Evolutionary conservation across 2,329 filamentous ascomycete genomes (phyloP).

Genomic region (Trichothecium sympodiale): DNA sequence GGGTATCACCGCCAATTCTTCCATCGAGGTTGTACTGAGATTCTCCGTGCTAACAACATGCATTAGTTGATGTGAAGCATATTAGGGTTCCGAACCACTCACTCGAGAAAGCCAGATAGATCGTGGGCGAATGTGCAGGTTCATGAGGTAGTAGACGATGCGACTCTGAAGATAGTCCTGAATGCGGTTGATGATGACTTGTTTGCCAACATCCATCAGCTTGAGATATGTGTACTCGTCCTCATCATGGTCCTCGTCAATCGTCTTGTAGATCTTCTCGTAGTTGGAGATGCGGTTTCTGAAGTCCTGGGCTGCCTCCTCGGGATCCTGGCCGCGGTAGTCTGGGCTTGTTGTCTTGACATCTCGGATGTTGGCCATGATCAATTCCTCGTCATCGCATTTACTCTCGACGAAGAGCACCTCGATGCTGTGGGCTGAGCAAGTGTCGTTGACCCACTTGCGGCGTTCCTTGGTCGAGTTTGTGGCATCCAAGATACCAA

Average conservation of each 20-base stretch:
- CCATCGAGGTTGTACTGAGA: constrained; percentile 85
- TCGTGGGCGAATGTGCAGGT: constrained; percentile 90
- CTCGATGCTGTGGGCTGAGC: constrained; percentile 66
- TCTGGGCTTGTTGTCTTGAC: constrained; percentile 96
- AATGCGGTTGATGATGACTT: constrained; percentile 96
- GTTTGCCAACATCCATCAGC: constrained; percentile 89
- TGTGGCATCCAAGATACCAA: constrained; percentile 91
- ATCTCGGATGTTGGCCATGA: constrained; percentile 96
- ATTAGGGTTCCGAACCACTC: constrained; percentile 31
- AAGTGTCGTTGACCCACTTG: constrained; percentile 80
- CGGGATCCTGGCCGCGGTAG: constrained; percentile 88
- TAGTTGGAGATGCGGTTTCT: constrained; percentile 92
- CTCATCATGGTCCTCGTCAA: constrained; percentile 73
- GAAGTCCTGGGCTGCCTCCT: constrained; percentile 83
- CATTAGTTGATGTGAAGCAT: not conserved
- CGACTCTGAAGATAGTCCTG: constrained; percentile 93
- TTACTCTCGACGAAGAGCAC: constrained; percentile 89
- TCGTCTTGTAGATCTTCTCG: constrained; percentile 90
- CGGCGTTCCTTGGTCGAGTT: constrained; percentile 88
- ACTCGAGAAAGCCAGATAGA: constrained; percentile 94
- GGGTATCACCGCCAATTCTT: constrained; percentile 84
- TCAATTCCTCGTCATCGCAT: constrained; percentile 89
- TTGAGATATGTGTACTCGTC: constrained; percentile 88
- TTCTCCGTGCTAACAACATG: constrained; percentile 65
- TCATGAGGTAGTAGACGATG: constrained; percentile 97